phyloP scores from a whole-genome alignment of 805 yeast species.

The Suhomyces pyralidae region DNA sequence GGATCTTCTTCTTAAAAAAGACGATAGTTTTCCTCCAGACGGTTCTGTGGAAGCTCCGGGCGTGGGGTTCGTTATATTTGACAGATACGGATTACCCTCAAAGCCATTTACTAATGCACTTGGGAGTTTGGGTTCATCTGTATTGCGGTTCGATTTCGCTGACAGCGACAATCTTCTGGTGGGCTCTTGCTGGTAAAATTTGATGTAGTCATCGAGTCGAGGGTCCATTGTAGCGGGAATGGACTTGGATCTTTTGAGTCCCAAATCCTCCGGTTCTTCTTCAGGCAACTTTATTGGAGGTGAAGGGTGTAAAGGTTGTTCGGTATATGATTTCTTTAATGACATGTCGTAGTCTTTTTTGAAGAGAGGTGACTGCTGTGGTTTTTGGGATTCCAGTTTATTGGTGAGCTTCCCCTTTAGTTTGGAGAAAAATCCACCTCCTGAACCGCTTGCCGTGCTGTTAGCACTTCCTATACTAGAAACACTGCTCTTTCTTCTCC shows the following conservation, averaged over 20 bases:
- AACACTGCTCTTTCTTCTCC: slow-evolving; percentile 17
- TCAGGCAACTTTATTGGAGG: neutral
- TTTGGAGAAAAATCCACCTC: slow-evolving; percentile 34
- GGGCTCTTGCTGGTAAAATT: slow-evolving; percentile 28
- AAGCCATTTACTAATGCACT: slow-evolving; percentile 18
- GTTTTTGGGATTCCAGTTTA: slow-evolving; percentile 2
- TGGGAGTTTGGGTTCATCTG: slow-evolving; percentile 10
- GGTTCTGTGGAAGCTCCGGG: neutral
- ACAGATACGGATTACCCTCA: slow-evolving; percentile 8
- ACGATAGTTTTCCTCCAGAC: slow-evolving; percentile 18
- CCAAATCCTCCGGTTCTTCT: neutral
- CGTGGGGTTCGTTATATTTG: slow-evolving; percentile 3
- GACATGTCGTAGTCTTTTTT: slow-evolving; percentile 17
- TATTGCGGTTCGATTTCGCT: slow-evolving; percentile 7
- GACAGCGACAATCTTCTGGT: slow-evolving; percentile 14
- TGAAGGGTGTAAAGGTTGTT: neutral
- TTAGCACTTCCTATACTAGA: slow-evolving; percentile 17
- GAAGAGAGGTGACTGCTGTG: slow-evolving; percentile 10
- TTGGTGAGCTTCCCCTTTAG: slow-evolving; percentile 27
- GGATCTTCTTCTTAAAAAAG: slow-evolving; percentile 29
- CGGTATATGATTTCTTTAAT: slow-evolving; percentile 2
- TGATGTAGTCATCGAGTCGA: slow-evolving; percentile 34
- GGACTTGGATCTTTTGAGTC: slow-evolving; percentile 5
- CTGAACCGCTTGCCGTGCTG: slow-evolving; percentile 13
- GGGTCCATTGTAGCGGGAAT: slow-evolving; percentile 25